Base-by-base conservation (phyloP, 2,329 filamentous ascomycete genomes). In the Colletotrichum falcatum region DNA sequence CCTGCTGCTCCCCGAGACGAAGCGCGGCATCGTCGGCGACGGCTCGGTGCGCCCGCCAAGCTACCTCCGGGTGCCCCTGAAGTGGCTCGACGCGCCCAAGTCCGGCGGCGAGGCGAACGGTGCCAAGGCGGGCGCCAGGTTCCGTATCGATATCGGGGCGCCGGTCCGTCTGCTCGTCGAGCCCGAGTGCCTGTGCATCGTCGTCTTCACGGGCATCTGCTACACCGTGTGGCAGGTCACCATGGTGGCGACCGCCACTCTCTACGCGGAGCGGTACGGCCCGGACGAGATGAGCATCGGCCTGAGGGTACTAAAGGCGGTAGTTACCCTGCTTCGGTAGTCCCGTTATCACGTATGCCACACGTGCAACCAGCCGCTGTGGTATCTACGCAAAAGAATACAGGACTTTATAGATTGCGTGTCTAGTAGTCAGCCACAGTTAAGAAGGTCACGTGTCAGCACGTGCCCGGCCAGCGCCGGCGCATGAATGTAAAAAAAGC, bases 171-270 rank as follows among this genome's bases (percentile, higher is more conserved):
- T 56, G n/a, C 54, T 56, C 5, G 54, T 39, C 4, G 35, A 56
- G 35, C 54, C 54, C n/a, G 35, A 56, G 35, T 56, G 54, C 54
- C 14, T 56, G 33, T 56, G 54, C 23, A 56, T 56, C 35, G 54
- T 56, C 7, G 2, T 28, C 54, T 56, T 56, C 14, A 39, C 54
- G 5, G 54, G 35, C 33, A 23, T 56, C 54, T 56, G 54, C 35
- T 56, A 56, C 54, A 56, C 35, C 12, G 54, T 56, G 6, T 56
- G 54, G 54, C 54, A 56, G 33, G 54, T 56, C 35, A 56, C 54
- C 54, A 56, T 56, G 54, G 54, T 56, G 2, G 54, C 54, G 2
- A 56, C 54, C n/a, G 33, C 54, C n/a, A 56, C 54, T 7, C 54
- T 56, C 12, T 56, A 56, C 54, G 54, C 54, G 3, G 54, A 42